Percentiles rank a stretch among this genome's conserved stretches.
These are phyloP conservation scores for Remersonia thermophila DNA, from an alignment of 2,329 filamentous ascomycete genomes.

Conservation along the genomic window DNA sequence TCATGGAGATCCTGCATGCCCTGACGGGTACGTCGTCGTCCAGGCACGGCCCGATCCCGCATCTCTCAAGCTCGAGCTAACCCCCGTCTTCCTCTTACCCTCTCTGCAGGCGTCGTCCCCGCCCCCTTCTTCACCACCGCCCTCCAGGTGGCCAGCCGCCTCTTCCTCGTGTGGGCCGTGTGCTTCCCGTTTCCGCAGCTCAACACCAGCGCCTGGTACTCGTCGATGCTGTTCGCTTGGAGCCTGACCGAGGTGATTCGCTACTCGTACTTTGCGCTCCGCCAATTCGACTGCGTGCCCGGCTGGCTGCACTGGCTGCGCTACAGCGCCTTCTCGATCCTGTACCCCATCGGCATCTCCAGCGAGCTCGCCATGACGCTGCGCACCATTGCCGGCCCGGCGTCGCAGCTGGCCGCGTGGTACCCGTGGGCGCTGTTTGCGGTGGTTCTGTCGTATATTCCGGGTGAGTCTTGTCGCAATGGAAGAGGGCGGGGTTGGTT, in stretches of 20 bases:
- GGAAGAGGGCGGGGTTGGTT: too few relatives aligned
- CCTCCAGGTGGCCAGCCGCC: conserved; percentile 80
- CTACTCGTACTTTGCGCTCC: conserved; percentile 81
- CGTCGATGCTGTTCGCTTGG: conserved; percentile 77
- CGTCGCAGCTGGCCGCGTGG: conserved; percentile 32
- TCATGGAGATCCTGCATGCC: conserved; percentile 75
- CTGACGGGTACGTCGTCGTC: conserved; percentile 46
- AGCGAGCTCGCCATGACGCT: conserved; percentile 79
- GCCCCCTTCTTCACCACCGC: conserved; percentile 73
- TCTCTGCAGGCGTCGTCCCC: conserved; percentile 61
- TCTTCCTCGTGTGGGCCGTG: conserved; percentile 82
- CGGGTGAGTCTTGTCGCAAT: conserved; percentile 42
- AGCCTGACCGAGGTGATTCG: conserved; percentile 82
- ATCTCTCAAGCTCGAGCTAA: neutral
- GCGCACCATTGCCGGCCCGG: conserved; percentile 48
- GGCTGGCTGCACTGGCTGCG: conserved; percentile 62
- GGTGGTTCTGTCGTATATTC: conserved; percentile 65
- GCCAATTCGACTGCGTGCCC: conserved; percentile 50
- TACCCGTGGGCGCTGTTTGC: conserved; percentile 48
- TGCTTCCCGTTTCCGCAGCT: conserved; percentile 61
- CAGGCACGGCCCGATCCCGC: neutral
- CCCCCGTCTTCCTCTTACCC: neutral
- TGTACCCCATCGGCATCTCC: conserved; percentile 84
- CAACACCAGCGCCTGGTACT: conserved; percentile 50
- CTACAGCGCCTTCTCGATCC: conserved; percentile 84